Percentiles rank a stretch among this genome's conserved stretches.
phyloP scores from a whole-genome alignment of 768 basidiomycete genomes.

The Auricularia sp. region DNA sequence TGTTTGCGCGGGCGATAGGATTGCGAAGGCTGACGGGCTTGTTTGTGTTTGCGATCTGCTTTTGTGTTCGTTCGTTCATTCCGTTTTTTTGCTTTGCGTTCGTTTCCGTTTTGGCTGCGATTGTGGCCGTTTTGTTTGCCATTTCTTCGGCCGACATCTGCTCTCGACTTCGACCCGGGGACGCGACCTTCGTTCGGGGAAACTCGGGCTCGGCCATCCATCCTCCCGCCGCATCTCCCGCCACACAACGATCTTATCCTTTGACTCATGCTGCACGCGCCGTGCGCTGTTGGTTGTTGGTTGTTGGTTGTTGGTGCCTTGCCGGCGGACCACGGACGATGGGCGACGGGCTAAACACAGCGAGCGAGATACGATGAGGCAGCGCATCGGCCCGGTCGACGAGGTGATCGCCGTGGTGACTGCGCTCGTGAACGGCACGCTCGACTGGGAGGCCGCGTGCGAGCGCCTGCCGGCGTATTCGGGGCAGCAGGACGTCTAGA shows the following conservation, averaged over 20 bases:
- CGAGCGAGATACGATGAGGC: slow-evolving; percentile 90
- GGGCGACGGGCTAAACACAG: slow-evolving; percentile 27
- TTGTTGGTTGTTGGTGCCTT: slow-evolving; percentile 5
- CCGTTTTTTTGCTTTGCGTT: too few relatives aligned
- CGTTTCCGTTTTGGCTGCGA: too few relatives aligned
- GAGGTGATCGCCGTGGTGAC: slow-evolving; percentile 75
- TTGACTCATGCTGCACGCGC: too few relatives aligned
- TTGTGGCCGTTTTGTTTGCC: too few relatives aligned
- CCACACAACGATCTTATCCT: too few relatives aligned
- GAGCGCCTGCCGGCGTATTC: slow-evolving; percentile 66
- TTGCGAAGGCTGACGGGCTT: background rate
- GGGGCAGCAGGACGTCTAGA: slow-evolving; percentile 69
- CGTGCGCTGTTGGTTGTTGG: too few relatives aligned
- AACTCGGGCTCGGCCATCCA: too few relatives aligned
- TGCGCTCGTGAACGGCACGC: slow-evolving; percentile 63
- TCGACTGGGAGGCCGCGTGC: slow-evolving; percentile 74
- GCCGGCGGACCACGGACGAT: slow-evolving; percentile 3
- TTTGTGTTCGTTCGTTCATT: background rate
- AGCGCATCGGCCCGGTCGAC: slow-evolving; percentile 84
- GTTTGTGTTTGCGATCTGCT: background rate
- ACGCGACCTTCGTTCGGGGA: too few relatives aligned
- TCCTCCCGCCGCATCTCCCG: too few relatives aligned
- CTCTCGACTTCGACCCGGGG: too few relatives aligned
- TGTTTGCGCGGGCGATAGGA: background rate
- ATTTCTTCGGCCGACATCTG: too few relatives aligned